Conservation (phyloP, 345 rosid species). For the Salix viminalis region DNA sequence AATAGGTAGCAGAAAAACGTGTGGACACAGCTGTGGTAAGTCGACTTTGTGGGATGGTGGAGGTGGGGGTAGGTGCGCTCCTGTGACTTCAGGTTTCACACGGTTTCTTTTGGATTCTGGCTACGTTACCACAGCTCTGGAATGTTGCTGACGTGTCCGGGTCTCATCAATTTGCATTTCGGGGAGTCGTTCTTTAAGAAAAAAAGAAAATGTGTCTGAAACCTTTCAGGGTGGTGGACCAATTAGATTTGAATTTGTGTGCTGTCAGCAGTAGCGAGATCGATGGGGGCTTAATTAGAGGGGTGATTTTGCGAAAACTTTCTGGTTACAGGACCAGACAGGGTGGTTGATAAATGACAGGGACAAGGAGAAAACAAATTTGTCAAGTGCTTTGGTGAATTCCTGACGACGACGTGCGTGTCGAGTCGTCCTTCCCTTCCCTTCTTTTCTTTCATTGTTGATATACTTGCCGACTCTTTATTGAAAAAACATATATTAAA, state of each 20-base stretch:
- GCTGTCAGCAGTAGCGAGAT: neutral
- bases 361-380: neutral
- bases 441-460: too few species aligned
- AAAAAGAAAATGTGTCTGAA: too few species aligned
- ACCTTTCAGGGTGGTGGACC: neutral
- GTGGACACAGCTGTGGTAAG: constrained; percentile 32
- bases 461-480: too few species aligned
- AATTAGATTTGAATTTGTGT: neutral
- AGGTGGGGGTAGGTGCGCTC: constrained; percentile 20
- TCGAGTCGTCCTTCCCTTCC: too few species aligned
- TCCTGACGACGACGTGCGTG: neutral
- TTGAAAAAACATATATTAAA: too few species aligned
- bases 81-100: constrained; percentile 22
- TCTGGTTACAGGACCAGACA: neutral
- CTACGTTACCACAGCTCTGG: constrained; percentile 2
- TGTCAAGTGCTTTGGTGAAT: neutral
- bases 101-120: neutral
- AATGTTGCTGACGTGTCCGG: neutral
- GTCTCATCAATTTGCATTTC: neutral
- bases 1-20: neutral
- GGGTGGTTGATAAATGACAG: neutral
- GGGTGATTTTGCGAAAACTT: too few species aligned
- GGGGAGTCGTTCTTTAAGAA: too few species aligned
- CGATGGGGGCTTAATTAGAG: neutral
- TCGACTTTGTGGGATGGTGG: neutral